Evolutionary conservation across 2,329 filamentous ascomycete species (phyloP).

Genomic region (Sarocladium oryzae): DNA sequence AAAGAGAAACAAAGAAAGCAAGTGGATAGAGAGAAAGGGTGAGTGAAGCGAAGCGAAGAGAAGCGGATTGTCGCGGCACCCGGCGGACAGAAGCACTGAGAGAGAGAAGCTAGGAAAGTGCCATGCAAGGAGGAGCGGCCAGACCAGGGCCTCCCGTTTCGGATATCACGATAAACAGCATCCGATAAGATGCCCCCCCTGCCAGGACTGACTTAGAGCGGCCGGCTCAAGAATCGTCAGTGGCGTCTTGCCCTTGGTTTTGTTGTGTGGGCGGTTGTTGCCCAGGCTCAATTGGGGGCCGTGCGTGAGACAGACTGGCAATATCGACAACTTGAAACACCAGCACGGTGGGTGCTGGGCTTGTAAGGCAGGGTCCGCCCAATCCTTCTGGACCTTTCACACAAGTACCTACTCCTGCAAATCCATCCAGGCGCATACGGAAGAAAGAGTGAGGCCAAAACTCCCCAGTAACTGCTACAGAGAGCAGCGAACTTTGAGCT

Average conservation of each 20-base stretch:
- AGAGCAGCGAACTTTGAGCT: too few relatives aligned
- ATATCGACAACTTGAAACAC: constrained; percentile 2
- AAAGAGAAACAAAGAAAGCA: constrained; percentile 5
- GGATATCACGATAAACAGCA: not conserved
- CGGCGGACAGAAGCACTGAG: not conserved
- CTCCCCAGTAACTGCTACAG: too few relatives aligned
- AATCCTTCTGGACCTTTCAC: too few relatives aligned
- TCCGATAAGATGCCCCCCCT: not conserved
- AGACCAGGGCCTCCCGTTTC: not conserved
- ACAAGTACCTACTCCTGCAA: too few relatives aligned
- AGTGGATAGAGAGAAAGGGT: constrained; percentile 1
- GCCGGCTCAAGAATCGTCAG: too few relatives aligned
- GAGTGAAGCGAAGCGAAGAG: constrained; percentile 6
- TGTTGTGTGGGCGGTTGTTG: too few relatives aligned
- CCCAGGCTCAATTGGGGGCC: not conserved
- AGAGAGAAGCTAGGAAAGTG: not conserved
- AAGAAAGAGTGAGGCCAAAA: too few relatives aligned
- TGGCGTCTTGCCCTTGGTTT: too few relatives aligned
- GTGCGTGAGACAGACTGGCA: not conserved
- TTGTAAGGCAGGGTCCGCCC: too few relatives aligned
- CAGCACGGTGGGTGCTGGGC: too few relatives aligned
- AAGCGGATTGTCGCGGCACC: too few relatives aligned
- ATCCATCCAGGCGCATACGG: too few relatives aligned
- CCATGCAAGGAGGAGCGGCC: not conserved
- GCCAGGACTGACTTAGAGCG: not conserved